Evolutionary conservation across 169 alveolate genomes (phyloP), one percentile per base, ranked within the genome.

Genomic region (Plasmodium cynomolgi): DNA sequence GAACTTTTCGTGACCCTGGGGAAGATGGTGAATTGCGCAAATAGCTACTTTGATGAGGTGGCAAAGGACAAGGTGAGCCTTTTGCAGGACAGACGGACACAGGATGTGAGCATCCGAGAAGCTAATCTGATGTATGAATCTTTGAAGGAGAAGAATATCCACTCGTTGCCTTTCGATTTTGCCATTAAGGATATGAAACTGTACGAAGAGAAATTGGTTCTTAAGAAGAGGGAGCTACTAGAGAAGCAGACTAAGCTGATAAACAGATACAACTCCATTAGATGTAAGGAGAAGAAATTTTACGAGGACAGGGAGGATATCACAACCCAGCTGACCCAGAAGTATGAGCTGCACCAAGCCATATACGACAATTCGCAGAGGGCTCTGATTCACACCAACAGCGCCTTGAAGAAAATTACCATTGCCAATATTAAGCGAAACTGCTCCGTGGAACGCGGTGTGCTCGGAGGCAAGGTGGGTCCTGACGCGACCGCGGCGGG

Each of bases 161-260:
- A 90, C 26, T 80, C 90, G 5, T 81, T 90, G 8, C 94, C 94
- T 29, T 90, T 90, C 13, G 75, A 90, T 9, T 90, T 90, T 90
- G n/a, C 84, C 13, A 90, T 80, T 79, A 81, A 90, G 20, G 94
- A 90, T 90, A 90, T 90, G 91, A 90, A 90, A 31, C 2, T 62
- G 23, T 90, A 90, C 26, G 91, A 90, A 62, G n/a, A 81, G 20
- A 41, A 90, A 31, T 39, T 90, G 72, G 54, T 6, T 26, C 47
- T 68, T 44, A 90, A 80, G 73, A 90, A 90, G 54, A 79, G 62
- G 54, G 75, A 90, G 37, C 54, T 90, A 29, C 26, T 90, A 31
- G 84, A 90, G 15, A 90, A 90, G n/a, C 94, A 90, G 54, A 81
- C 81, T 26, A 15, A 37, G 26, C 29, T 90, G 50, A 34, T 90